Evolutionary conservation across 768 basidiomycete genomes (phyloP), one percentile per base, ranked within the genome.

Genomic region (Mycena leptocephala): DNA sequence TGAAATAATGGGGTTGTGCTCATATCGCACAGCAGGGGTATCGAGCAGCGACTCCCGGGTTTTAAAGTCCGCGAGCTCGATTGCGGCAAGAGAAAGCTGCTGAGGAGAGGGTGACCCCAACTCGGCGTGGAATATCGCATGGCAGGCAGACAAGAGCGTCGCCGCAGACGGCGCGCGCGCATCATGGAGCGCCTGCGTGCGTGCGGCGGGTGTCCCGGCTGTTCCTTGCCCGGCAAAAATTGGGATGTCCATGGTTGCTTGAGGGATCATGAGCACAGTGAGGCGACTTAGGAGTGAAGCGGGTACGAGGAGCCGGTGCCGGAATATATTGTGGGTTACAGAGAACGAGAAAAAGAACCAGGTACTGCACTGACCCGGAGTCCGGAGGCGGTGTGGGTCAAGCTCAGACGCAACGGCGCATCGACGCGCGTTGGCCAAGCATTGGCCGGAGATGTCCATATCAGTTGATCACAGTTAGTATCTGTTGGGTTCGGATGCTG

Each of bases 161-260:
- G 84, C 80, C 3, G 88, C 90, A 2, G 83, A 79, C 7, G 87
- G 82, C 14, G 88, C 86, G 30, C 83, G 81, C 20, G 88, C 87
- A 75, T 90, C 89, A 30, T 77, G 81, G n/a, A 88, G 68, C 9
- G 88, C 88, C 78, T 87, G 87, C 20, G 84, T 83, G 39, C 82
- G 80, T 22, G 76, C 67, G 32, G 85, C 75, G 58, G 84, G 84
- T 28, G 84, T 76, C 18, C 82, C 81, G 14, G 8, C 16, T 18
- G 88, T 86, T 5, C 91, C 92, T 79, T 93, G 92, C 7, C 92
- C 92, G 53, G 90, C 86, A 77, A 93, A 93, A 22, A 92, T 82
- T 4, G 90, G 92, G 61, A 93, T 78, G 70, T 85, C 66, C 55
- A 86, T 76, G 11, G 55, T 11, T n/a, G n/a, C n/a, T n/a, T n/a